Conservation (phyloP, 805 yeast genomes). For the Teunomyces pallodes region DNA sequence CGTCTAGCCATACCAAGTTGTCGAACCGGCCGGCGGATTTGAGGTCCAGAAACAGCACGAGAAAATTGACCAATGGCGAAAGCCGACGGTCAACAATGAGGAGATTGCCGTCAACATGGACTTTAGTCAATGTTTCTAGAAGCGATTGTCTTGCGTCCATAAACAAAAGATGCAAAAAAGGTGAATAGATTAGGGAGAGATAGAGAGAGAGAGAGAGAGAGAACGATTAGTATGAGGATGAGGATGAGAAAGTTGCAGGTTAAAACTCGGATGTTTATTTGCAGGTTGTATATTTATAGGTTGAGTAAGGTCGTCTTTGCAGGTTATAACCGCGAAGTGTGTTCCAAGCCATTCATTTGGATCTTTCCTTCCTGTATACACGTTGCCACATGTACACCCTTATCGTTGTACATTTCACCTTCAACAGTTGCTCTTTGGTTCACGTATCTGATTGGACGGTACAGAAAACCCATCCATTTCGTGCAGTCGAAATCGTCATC, state of each 20-base stretch:
- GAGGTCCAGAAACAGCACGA: slow-evolving; percentile 54
- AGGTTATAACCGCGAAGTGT: background rate
- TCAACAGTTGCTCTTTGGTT: slow-evolving; percentile 54
- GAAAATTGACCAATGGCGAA: slow-evolving; percentile 48
- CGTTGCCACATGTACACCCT: slow-evolving; percentile 55
- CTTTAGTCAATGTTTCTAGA: slow-evolving; percentile 17
- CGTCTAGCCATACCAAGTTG: slow-evolving; percentile 13
- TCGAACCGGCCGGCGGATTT: slow-evolving; percentile 48
- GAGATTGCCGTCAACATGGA: slow-evolving; percentile 23
- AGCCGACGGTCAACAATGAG: slow-evolving; percentile 45
- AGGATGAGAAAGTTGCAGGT: too few species aligned
- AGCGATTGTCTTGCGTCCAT: slow-evolving; percentile 15
- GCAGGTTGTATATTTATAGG: too few species aligned
- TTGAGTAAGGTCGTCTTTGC: too few species aligned
- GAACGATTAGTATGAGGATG: background rate
- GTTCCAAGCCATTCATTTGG: slow-evolving; percentile 24
- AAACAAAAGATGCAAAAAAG: background rate
- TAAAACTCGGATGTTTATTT: too few species aligned
- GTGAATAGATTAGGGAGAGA: too few species aligned
- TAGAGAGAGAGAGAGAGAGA: too few species aligned
- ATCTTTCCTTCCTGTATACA: slow-evolving; percentile 65
- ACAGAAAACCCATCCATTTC: slow-evolving; percentile 52
- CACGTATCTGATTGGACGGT: slow-evolving; percentile 48
- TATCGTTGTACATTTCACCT: slow-evolving; percentile 53
- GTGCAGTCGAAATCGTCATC: slow-evolving; percentile 46